These are phyloP conservation scores for Nymphaea colorata DNA, from an alignment of 164 flowering plant genomes.

Conservation along the genomic window DNA sequence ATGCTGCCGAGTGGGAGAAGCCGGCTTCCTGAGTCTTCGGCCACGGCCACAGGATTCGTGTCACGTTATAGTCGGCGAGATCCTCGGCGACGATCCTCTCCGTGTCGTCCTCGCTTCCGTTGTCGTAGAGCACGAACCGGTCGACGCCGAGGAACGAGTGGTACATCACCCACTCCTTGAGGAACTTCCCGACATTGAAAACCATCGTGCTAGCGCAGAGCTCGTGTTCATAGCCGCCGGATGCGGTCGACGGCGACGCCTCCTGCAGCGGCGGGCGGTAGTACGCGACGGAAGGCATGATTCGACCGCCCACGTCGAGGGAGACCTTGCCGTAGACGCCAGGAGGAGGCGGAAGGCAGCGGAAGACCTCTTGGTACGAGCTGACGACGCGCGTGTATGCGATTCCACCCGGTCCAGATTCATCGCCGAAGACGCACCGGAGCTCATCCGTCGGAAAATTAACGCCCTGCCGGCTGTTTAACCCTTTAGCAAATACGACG, in stretches of 20 bases:
- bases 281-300: slow-evolving; percentile 54
- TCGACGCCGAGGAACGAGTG: slow-evolving; percentile 65
- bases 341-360: slow-evolving; percentile 41
- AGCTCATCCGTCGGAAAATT: slow-evolving; percentile 35
- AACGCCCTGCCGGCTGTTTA: slow-evolving; percentile 46
- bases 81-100: slow-evolving; percentile 22
- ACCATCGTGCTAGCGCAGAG: slow-evolving; percentile 85
- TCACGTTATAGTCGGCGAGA: slow-evolving; percentile 21
- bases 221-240: slow-evolving; percentile 14
- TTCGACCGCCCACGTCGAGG: slow-evolving; percentile 19
- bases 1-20: slow-evolving; percentile 59
- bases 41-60: slow-evolving; percentile 62
- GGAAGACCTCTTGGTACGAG: slow-evolving; percentile 75
- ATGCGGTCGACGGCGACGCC: neutral
- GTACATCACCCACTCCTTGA: slow-evolving; percentile 77
- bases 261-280: slow-evolving; percentile 22
- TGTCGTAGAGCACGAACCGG: slow-evolving; percentile 67
- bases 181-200: slow-evolving; percentile 60
- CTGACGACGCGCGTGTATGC: slow-evolving; percentile 38
- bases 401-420: slow-evolving; percentile 4
- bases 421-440: slow-evolving; percentile 39
- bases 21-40: slow-evolving; percentile 92
- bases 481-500: slow-evolving; percentile 64
- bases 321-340: slow-evolving; percentile 17
- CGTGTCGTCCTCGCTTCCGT: slow-evolving; percentile 66